Evolutionary conservation across 805 yeast genomes (phyloP).

Genomic region (Vanderwaltozyma tropicalis): DNA sequence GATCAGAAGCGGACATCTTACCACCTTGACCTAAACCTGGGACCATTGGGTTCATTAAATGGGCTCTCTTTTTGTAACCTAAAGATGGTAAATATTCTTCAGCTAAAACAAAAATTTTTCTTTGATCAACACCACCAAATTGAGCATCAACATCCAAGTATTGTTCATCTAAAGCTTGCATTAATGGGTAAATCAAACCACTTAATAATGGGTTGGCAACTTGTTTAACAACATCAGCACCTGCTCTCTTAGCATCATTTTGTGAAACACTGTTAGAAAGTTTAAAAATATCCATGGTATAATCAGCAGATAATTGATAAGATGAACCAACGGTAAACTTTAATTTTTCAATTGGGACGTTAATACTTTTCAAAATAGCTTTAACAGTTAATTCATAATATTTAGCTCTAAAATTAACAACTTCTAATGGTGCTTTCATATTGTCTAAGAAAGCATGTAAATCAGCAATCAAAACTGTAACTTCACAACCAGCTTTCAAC

Average conservation of each 20-base stretch:
- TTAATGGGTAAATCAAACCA: conserved; percentile 92
- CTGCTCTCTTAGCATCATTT: conserved; percentile 96
- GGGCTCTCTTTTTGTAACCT: conserved; percentile 96
- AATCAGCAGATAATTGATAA: conserved; percentile 71
- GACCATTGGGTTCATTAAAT: conserved; percentile 97
- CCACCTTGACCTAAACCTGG: conserved; percentile 97
- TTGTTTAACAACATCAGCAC: conserved; percentile 98
- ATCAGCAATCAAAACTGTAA: conserved; percentile 85
- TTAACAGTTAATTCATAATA: conserved; percentile 81
- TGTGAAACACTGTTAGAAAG: conserved; percentile 78
- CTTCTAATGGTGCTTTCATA: conserved; percentile 96
- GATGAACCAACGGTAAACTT: conserved; percentile 78
- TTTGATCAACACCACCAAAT: conserved; percentile 98
- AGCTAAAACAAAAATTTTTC: conserved; percentile 93
- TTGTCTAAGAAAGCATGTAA: conserved; percentile 94
- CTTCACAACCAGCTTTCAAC: conserved; percentile 92
- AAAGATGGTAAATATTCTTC: conserved; percentile 81
- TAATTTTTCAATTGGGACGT: conserved; percentile 85
- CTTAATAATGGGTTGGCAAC: conserved; percentile 86
- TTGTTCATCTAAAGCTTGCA: conserved; percentile 97
- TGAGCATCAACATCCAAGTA: conserved; percentile 82
- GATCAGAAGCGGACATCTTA: conserved; percentile 98
- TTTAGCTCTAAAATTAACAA: conserved; percentile 77
- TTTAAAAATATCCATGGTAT: conserved; percentile 83
- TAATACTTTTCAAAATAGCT: conserved; percentile 73